Conservation (phyloP, 2,329 filamentous ascomycete genomes). For the Dryadomyces sulphureus region DNA sequence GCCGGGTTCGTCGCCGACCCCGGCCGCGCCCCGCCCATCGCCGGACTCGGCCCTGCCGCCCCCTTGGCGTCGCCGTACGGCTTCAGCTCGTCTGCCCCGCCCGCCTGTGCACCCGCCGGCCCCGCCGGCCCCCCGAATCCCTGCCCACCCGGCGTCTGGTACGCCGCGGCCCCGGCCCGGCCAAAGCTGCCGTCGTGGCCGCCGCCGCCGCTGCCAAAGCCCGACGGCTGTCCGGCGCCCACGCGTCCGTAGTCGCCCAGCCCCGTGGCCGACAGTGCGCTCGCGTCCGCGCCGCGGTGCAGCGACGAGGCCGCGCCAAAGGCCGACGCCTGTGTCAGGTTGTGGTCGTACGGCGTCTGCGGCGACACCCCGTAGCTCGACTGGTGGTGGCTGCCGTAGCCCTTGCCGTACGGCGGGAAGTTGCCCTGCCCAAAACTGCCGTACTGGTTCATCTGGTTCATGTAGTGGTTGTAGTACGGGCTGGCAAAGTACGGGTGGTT, state of each 20-base stretch:
- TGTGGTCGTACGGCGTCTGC: slow-evolving; percentile 30
- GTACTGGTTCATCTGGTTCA: slow-evolving; percentile 25
- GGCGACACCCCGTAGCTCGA: slow-evolving; percentile 26
- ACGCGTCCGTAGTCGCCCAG: slow-evolving; percentile 38
- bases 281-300: slow-evolving; percentile 31
- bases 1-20: slow-evolving; percentile 42
- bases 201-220: slow-evolving; percentile 36
- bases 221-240: slow-evolving; percentile 26
- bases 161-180: slow-evolving; percentile 32
- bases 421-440: slow-evolving; percentile 28
- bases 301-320: slow-evolving; percentile 37
- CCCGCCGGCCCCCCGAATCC: slow-evolving; percentile 33
- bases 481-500: slow-evolving; percentile 44
- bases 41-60: slow-evolving; percentile 39
- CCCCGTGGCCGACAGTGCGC: slow-evolving; percentile 26
- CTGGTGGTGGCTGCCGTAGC: slow-evolving; percentile 36
- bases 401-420: slow-evolving; percentile 41
- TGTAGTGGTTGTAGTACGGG: slow-evolving; percentile 48
- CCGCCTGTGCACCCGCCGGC: slow-evolving; percentile 27
- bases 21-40: slow-evolving; percentile 38
- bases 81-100: slow-evolving; percentile 40
- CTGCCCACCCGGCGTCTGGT: slow-evolving; percentile 40
- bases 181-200: slow-evolving; percentile 37
- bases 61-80: slow-evolving; percentile 42
- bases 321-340: slow-evolving; percentile 34